These are phyloP conservation scores for Lactifluus subvellereus DNA, from an alignment of 768 basidiomycete genomes.

Conservation along the genomic window DNA sequence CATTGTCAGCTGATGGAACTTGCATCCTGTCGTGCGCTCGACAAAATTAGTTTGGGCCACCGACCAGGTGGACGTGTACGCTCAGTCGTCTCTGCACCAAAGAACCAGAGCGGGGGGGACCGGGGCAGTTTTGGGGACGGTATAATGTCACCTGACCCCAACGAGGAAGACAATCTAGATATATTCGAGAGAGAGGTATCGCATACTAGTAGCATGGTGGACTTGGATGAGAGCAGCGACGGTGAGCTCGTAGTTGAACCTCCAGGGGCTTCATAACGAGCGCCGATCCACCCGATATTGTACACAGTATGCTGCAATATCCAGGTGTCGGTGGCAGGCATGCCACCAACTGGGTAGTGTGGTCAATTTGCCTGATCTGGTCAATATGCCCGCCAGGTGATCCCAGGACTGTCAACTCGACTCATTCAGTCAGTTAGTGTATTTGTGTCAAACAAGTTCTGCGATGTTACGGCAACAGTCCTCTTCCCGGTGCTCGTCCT, in stretches of 20 bases:
- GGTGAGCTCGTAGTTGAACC: conserved; percentile 10
- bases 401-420: no score
- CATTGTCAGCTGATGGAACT: conserved; percentile 47
- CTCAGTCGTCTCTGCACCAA: conserved; percentile 48
- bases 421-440: no score
- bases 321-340: no score
- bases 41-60: conserved; percentile 54
- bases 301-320: not conserved
- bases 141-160: not conserved
- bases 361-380: no score
- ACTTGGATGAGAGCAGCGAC: conserved; percentile 29
- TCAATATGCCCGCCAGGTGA: no score
- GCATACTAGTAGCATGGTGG: conserved; percentile 16
- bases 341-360: not conserved
- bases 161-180: not conserved
- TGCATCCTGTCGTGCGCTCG: conserved; percentile 45
- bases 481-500: no score
- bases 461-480: no score
- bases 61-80: conserved; percentile 57
- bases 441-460: no score
- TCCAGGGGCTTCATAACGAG: not conserved
- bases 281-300: not conserved
- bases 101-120: conserved; percentile 26
- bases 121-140: not conserved
- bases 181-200: not conserved